Conservation (phyloP, 2,329 filamentous ascomycete species). For the Rhynchosporium secalis region DNA sequence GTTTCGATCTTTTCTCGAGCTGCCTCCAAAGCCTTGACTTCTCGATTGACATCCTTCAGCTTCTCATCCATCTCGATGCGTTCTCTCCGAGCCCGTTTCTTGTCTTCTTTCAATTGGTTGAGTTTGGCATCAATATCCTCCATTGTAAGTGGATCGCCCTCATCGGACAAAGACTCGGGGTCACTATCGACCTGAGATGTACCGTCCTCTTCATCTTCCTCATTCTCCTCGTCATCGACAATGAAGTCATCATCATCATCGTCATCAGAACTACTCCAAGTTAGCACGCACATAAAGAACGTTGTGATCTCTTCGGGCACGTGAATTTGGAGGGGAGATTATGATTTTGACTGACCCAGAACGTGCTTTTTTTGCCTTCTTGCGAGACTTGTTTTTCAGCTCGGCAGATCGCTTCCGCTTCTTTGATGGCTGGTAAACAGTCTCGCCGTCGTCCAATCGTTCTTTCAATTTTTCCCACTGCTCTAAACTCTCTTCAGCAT, state of each 20-base stretch:
- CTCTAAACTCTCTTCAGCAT: slow-evolving; percentile 47
- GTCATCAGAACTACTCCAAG: slow-evolving; percentile 24
- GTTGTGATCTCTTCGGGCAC: too few species aligned
- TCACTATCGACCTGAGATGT: slow-evolving; percentile 20
- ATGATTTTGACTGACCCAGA: slow-evolving; percentile 10
- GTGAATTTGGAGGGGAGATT: not conserved
- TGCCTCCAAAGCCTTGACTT: slow-evolving; percentile 10
- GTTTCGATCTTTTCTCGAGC: slow-evolving; percentile 7
- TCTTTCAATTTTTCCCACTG: slow-evolving; percentile 40
- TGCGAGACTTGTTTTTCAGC: slow-evolving; percentile 24
- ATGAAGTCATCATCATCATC: slow-evolving; percentile 39
- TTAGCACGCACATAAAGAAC: not conserved
- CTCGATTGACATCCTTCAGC: slow-evolving; percentile 32
- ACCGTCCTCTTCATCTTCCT: slow-evolving; percentile 28
- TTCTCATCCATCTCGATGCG: slow-evolving; percentile 35
- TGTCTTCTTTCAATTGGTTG: slow-evolving; percentile 44
- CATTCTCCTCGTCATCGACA: slow-evolving; percentile 32
- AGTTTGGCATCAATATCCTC: slow-evolving; percentile 46
- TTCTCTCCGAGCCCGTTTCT: slow-evolving; percentile 44
- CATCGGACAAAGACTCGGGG: slow-evolving; percentile 12
- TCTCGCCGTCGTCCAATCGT: slow-evolving; percentile 39
- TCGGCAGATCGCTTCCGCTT: slow-evolving; percentile 46
- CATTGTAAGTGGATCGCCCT: slow-evolving; percentile 43
- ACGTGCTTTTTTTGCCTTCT: slow-evolving; percentile 24
- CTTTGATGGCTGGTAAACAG: slow-evolving; percentile 43